Base-by-base conservation (phyloP, 2,329 filamentous ascomycete species). In the Phaeosphaeriaceae sp. region DNA sequence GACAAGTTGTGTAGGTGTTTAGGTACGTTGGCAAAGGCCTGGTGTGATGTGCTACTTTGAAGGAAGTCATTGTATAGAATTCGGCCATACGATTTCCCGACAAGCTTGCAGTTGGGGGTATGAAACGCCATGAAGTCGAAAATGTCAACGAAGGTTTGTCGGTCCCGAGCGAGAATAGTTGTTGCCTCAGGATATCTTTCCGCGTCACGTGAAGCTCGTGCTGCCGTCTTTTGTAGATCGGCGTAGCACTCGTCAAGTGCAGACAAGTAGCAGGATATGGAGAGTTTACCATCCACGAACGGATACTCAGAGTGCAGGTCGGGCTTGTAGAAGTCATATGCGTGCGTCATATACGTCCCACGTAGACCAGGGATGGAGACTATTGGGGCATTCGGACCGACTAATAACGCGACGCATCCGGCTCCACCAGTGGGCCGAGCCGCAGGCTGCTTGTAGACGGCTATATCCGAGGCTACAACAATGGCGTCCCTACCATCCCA, bases 111-210 rank as follows among this genome's bases (percentile, higher is more conserved):
- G 35, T 77, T 81, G 6, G 79, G 79, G 11, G 78, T 76, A 64
- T 81, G 79, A 76, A 81, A 81, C 64, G 74, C 76, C 77, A 81
- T 80, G 74, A 80, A 76, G 71, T 81, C 79, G 64, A 81, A 81
- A 34, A 77, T 76, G 66, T 81, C 79, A 13, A 81, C 66, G 37
- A 77, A 74, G 4, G 76, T 76, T 64, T 80, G 77, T 42, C 59
- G 70, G 62, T 61, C 64, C 45, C 68, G 54, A 33, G 63, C 54
- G 59, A 73, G 69, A 29, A 70, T 71, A 35, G 69, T 70, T 44
- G 61, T 57, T 13, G 63, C 66, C n/a, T n/a, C n/a, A n/a, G n/a
- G 42, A 67, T 66, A 52, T 76, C 76, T 43, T 75, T 76, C 38
- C 74, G 68, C 61, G 73, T 72, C 47, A 70, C 63, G 71, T 78